A percentile compares a stretch with the other conserved stretches of the same genome.
Evolutionary conservation across 257 asterid species (phyloP).

Genomic region (Cruciata laevipes): DNA sequence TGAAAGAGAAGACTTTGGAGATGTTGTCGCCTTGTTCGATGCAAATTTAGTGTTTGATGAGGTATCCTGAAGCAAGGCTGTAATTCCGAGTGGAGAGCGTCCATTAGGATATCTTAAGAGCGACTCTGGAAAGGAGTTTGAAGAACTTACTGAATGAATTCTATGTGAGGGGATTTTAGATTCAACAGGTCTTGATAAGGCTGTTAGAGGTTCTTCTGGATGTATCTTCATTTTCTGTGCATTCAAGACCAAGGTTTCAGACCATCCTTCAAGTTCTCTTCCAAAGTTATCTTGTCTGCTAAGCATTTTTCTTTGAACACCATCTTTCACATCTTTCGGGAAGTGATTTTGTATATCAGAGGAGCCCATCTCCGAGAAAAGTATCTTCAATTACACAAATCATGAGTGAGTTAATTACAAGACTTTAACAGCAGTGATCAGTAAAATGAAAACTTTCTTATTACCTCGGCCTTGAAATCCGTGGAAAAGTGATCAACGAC

Average conservation of each 20-base stretch:
- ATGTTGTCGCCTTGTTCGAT: slow-evolving; percentile 15
- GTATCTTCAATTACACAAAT: slow-evolving; percentile 36
- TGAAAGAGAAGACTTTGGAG: slow-evolving; percentile 25
- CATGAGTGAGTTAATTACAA: slow-evolving; percentile 10
- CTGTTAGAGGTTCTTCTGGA: slow-evolving; percentile 23
- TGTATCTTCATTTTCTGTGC: slow-evolving; percentile 15
- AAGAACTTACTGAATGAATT: slow-evolving; percentile 19
- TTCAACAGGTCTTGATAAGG: slow-evolving; percentile 33
- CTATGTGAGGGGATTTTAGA: slow-evolving; percentile 31
- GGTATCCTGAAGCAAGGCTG: slow-evolving; percentile 56
- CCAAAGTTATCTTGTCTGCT: slow-evolving; percentile 29
- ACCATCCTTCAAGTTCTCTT: slow-evolving; percentile 15
- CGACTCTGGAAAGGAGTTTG: slow-evolving; percentile 28
- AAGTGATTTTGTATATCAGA: slow-evolving; percentile 35
- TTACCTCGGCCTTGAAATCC: slow-evolving; percentile 68
- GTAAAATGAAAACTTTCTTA: background rate
- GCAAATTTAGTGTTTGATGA: slow-evolving; percentile 22
- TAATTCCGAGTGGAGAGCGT: slow-evolving; percentile 55
- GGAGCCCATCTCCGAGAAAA: slow-evolving; percentile 53
- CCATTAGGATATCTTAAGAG: slow-evolving; percentile 41
- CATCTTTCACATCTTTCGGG: slow-evolving; percentile 31
- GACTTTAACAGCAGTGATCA: background rate
- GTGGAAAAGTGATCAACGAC: slow-evolving; percentile 38
- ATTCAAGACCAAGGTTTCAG: slow-evolving; percentile 2
- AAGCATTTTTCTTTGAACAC: slow-evolving; percentile 26